phyloP scores from a whole-genome alignment of 495 filamentous ascomycete genomes.

The Daldinia loculata region DNA sequence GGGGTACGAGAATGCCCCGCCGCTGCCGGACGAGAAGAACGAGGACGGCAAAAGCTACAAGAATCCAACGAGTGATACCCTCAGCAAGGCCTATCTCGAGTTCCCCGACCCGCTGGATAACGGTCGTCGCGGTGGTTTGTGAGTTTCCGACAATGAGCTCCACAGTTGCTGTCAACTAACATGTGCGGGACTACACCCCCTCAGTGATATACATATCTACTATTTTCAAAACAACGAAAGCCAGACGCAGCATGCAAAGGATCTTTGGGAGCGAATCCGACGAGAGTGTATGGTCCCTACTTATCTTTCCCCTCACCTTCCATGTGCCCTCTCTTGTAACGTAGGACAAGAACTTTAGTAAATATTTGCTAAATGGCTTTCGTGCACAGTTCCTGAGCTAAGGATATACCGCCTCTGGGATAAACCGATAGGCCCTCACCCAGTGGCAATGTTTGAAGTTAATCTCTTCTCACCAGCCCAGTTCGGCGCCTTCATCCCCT shows the following conservation, averaged over 20 bases:
- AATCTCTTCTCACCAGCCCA: constrained; percentile 85
- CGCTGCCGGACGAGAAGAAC: constrained; percentile 67
- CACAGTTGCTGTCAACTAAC: constrained; percentile 5
- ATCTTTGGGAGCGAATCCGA: constrained; percentile 80
- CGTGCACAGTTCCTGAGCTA: constrained; percentile 76
- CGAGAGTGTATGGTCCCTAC: constrained; percentile 69
- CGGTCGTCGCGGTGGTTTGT: constrained; percentile 66
- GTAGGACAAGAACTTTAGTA: background rate
- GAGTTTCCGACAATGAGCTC: constrained; percentile 32
- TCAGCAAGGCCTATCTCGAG: constrained; percentile 70
- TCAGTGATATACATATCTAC: constrained; percentile 82
- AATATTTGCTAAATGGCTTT: background rate
- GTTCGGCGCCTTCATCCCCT: constrained; percentile 86
- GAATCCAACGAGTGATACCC: constrained; percentile 64
- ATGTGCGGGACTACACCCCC: background rate
- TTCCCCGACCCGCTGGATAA: constrained; percentile 73
- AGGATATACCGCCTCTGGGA: constrained; percentile 83
- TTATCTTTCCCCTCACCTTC: background rate
- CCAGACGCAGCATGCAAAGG: constrained; percentile 71
- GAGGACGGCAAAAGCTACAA: constrained; percentile 73
- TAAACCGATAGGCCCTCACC: constrained; percentile 81
- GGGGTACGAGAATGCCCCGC: constrained; percentile 70
- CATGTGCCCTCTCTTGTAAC: background rate
- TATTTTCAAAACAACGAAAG: constrained; percentile 70
- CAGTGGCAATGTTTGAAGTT: constrained; percentile 90